Evolutionary conservation across 768 basidiomycete genomes (phyloP), one percentile per base, ranked within the genome.

Genomic region (Auricularia sp.): DNA sequence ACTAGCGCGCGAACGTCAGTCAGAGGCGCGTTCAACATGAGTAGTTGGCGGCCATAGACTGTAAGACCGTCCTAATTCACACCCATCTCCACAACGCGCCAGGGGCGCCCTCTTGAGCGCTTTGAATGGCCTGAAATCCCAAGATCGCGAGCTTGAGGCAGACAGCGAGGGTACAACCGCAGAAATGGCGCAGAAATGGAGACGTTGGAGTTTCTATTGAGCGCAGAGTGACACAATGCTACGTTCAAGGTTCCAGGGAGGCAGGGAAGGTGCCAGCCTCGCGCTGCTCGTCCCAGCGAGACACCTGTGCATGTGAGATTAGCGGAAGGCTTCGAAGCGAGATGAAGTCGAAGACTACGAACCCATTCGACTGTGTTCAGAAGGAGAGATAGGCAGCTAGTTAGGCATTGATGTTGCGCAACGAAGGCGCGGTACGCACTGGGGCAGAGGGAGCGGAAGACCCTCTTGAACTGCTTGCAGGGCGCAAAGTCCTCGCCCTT

Each of bases 401-500:
- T 54, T 61, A 21, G 39, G 58, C 39, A 1, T 4, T 33, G 8
- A 35, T 3, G 21, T n/a, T 29, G 59, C 33, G 44, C 21, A 10
- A 66, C 61, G 62, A 36, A 63, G 34, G 61, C 33, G 65, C 34
- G 51, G 66, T 29, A 87, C 93, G 76, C 71, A 98, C 97, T 98
- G 68, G 97, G 97, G 79, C 97, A 99, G 66, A 98, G 85, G 51
- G 95, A 93, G 81, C 93, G 84, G 82, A 93, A 99, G 35, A 91
- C 91, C 75, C 86, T 85, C 80, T 90, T 91, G 86, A 99, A 99
- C 77, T 97, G 95, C 80, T 93, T 93, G 88, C 97, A 98, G 1
- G 97, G 94, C n/a, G 88, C 86, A 74, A 87, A 98, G 66, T 98
- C 97, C 70, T 99, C 97, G 69, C 97, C 97, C 80, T 97, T 98